Percentiles rank a stretch among this genome's conserved stretches.
These are phyloP conservation scores for Pseudocercospora fijiensis DNA, from an alignment of 2,329 filamentous ascomycete genomes.

Conservation along the genomic window DNA sequence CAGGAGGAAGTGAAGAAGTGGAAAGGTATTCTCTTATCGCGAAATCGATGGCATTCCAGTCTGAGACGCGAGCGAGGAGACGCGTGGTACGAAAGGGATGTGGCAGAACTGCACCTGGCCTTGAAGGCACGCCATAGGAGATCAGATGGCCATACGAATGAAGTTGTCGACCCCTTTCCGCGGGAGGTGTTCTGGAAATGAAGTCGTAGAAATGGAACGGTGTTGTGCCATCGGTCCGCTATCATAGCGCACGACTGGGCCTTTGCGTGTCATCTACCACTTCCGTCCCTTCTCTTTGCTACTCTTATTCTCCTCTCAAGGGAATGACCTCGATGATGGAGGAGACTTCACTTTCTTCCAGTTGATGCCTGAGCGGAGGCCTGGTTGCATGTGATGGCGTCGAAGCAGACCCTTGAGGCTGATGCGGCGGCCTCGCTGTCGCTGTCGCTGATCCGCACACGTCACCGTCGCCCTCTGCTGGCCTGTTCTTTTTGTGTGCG, in stretches of 20 bases:
- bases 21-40: conserved; percentile 13
- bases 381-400: background rate
- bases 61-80: background rate
- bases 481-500: background rate
- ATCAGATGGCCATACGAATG: background rate
- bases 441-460: background rate
- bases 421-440: background rate
- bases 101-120: background rate
- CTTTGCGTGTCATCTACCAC: background rate
- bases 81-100: conserved; percentile 8
- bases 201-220: background rate
- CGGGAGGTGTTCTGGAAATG: background rate
- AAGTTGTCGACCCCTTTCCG: background rate
- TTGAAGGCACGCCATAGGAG: background rate
- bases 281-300: background rate
- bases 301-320: background rate
- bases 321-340: background rate
- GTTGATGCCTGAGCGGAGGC: background rate
- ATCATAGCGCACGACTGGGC: background rate
- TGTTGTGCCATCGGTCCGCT: background rate
- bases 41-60: conserved; percentile 5
- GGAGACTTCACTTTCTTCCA: background rate
- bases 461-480: background rate
- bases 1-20: conserved; percentile 7
- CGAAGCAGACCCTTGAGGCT: background rate